These are phyloP conservation scores for Macrolepiota fuliginosa DNA, from an alignment of 768 basidiomycete species.

Conservation along the genomic window DNA sequence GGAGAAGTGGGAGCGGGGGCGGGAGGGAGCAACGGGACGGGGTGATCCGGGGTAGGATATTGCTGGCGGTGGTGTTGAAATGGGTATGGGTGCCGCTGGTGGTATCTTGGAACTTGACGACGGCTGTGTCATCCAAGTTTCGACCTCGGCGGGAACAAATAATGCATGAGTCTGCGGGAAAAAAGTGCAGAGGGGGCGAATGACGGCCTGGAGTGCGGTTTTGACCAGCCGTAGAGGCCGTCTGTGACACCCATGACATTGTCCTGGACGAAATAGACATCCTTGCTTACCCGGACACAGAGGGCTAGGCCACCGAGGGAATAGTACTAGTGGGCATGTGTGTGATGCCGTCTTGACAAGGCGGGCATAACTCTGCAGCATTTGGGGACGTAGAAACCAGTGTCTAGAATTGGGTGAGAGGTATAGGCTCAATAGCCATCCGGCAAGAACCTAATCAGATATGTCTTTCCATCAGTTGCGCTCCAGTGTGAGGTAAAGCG, in stretches of 20 bases:
- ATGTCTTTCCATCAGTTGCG: too few species aligned
- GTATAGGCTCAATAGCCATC: too few species aligned
- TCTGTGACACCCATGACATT: conserved; percentile 96
- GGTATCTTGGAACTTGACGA: background rate
- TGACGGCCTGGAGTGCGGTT: conserved; percentile 19
- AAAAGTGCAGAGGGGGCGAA: conserved; percentile 52
- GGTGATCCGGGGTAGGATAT: conserved; percentile 5
- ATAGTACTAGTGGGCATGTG: conserved; percentile 9
- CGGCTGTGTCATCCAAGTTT: conserved; percentile 18
- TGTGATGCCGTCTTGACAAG: conserved; percentile 18
- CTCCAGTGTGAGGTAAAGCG: too few species aligned
- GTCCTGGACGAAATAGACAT: conserved; percentile 80
- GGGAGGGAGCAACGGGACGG: conserved; percentile 18
- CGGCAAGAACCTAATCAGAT: too few species aligned
- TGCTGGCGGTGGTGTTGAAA: conserved; percentile 11
- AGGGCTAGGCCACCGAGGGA: conserved; percentile 35
- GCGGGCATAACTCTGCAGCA: conserved; percentile 21
- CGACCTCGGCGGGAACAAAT: conserved; percentile 66
- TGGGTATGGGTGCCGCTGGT: conserved; percentile 8
- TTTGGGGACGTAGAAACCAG: conserved; percentile 85
- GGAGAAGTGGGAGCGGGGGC: conserved; percentile 20
- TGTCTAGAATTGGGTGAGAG: too few species aligned
- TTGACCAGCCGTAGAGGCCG: conserved; percentile 92
- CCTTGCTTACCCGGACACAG: conserved; percentile 85
- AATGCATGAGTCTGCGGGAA: conserved; percentile 84